Evolutionary conservation across 108 stramenopile genomes (phyloP).

Genomic region (Skeletonema grethae): DNA sequence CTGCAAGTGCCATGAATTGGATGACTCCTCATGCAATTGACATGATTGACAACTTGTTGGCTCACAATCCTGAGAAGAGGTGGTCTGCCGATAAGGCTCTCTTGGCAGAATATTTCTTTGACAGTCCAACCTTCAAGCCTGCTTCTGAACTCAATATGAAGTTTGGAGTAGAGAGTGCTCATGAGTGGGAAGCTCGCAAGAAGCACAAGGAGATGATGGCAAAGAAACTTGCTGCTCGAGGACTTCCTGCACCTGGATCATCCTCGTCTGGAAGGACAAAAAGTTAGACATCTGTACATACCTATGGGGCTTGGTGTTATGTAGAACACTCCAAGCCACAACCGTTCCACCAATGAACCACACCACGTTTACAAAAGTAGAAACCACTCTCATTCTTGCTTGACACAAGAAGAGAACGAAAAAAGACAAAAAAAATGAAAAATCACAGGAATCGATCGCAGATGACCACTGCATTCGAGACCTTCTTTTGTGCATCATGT

Average conservation of each 20-base stretch:
- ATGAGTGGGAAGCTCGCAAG: slow-evolving; percentile 78
- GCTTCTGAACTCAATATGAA: slow-evolving; percentile 83
- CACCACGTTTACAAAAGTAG: neutral
- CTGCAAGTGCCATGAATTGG: slow-evolving; percentile 62
- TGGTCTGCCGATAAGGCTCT: slow-evolving; percentile 84
- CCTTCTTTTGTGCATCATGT: neutral
- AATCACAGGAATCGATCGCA: neutral
- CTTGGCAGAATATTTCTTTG: slow-evolving; percentile 87
- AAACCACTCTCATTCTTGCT: neutral
- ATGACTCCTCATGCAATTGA: slow-evolving; percentile 87
- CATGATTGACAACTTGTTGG: slow-evolving; percentile 76
- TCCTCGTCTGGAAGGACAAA: slow-evolving; percentile 1
- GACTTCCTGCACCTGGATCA: slow-evolving; percentile 4
- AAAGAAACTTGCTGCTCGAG: slow-evolving; percentile 6
- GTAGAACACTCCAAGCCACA: neutral
- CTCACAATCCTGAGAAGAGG: slow-evolving; percentile 72
- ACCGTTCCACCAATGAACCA: neutral
- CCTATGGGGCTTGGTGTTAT: neutral
- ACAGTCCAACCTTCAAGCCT: slow-evolving; percentile 76
- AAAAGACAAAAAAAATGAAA: slow-evolving; percentile 1
- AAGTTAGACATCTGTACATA: slow-evolving; percentile 2
- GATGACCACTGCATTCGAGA: slow-evolving; percentile 4
- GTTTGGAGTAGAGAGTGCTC: slow-evolving; percentile 76
- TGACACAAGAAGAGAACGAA: neutral
- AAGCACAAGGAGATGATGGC: slow-evolving; percentile 79